These are phyloP conservation scores for Blastocystis sp. DNA, from an alignment of 352 stramenopile species.

Conservation along the genomic window DNA sequence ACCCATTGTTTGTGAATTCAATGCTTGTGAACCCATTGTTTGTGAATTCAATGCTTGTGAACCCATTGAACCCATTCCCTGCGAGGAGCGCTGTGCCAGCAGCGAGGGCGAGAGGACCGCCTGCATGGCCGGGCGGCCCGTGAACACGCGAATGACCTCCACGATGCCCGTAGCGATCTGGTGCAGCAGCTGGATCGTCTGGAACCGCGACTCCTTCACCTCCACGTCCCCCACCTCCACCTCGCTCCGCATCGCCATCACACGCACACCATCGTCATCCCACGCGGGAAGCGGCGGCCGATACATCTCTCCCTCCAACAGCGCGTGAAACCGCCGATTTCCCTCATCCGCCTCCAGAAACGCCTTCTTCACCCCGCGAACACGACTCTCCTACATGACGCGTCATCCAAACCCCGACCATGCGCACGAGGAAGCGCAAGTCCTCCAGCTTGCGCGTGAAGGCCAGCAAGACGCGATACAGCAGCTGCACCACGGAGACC, in stretches of 20 bases:
- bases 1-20: too few species aligned
- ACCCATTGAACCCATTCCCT: too few species aligned
- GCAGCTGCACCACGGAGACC: background rate
- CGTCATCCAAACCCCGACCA: background rate
- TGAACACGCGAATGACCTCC: constrained; percentile 21
- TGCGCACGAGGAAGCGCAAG: background rate
- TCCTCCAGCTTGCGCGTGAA: constrained; percentile 34
- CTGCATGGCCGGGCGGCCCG: background rate
- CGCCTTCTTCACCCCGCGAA: constrained; percentile 2
- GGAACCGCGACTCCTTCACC: constrained; percentile 28
- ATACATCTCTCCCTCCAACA: background rate
- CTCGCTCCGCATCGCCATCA: background rate
- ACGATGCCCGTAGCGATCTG: constrained; percentile 2
- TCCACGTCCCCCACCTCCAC: constrained; percentile 18
- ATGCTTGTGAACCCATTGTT: too few species aligned
- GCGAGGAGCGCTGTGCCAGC: background rate
- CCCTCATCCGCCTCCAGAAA: background rate
- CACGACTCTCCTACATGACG: background rate
- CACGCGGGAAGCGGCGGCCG: background rate
- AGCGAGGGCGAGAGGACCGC: background rate
- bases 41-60: too few species aligned
- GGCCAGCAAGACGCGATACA: background rate
- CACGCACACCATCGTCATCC: constrained; percentile 9
- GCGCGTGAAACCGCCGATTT: background rate
- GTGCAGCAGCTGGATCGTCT: background rate